Conservation (phyloP, 2,329 filamentous ascomycete genomes). For the Basipetospora sp. region DNA sequence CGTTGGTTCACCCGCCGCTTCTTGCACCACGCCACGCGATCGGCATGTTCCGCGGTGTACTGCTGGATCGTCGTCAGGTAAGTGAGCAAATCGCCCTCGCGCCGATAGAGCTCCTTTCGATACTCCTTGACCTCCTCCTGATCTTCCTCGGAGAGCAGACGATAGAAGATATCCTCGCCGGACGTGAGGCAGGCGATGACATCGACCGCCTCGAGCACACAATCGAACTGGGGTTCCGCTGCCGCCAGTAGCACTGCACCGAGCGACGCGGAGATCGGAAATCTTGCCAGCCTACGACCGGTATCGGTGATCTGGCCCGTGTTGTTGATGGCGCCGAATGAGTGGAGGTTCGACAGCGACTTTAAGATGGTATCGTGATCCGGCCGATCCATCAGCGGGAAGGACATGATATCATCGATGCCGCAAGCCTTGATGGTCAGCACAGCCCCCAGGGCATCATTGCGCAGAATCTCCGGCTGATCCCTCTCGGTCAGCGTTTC, state of each 20-base stretch:
- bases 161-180: slow-evolving; percentile 48
- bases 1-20: slow-evolving; percentile 40
- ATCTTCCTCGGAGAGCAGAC: slow-evolving; percentile 42
- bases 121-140: slow-evolving; percentile 36
- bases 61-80: slow-evolving; percentile 49
- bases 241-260: slow-evolving; percentile 74
- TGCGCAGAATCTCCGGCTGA: slow-evolving; percentile 77
- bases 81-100: slow-evolving; percentile 51
- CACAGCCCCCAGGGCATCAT: slow-evolving; percentile 72
- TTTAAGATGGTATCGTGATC: slow-evolving; percentile 65
- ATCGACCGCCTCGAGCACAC: slow-evolving; percentile 71
- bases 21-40: slow-evolving; percentile 44
- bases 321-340: slow-evolving; percentile 61
- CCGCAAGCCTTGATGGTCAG: slow-evolving; percentile 89
- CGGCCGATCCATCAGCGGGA: slow-evolving; percentile 75
- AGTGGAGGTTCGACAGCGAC: slow-evolving; percentile 64
- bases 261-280: slow-evolving; percentile 70
- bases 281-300: slow-evolving; percentile 63
- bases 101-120: slow-evolving; percentile 42
- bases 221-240: slow-evolving; percentile 52
- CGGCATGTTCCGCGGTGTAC: slow-evolving; percentile 40
- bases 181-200: slow-evolving; percentile 54
- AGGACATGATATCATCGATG: slow-evolving; percentile 64
- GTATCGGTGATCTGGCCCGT: slow-evolving; percentile 57
- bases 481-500: slow-evolving; percentile 55